Percentiles rank a stretch among this genome's conserved stretches.
These are phyloP conservation scores for Pseudogymnoascus sp. DNA, from an alignment of 2,329 filamentous ascomycete genomes.

Conservation along the genomic window DNA sequence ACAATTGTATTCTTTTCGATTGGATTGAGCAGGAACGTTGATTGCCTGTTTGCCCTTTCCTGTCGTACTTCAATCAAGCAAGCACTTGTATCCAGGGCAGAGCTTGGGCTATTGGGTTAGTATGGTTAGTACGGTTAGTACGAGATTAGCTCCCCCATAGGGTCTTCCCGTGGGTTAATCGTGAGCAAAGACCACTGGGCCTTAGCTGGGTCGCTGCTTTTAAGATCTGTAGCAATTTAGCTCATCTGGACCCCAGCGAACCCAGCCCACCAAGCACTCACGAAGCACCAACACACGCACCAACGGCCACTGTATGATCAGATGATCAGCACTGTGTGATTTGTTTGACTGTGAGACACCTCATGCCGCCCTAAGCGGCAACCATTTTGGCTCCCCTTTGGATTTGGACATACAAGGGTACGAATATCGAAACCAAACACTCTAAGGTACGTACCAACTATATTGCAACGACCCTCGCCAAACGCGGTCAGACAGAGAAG, in stretches of 20 bases:
- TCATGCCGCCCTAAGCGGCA: not conserved
- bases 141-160: not conserved
- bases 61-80: not conserved
- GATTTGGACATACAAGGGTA: not conserved
- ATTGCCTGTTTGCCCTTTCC: not conserved
- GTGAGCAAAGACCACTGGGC: conserved; percentile 1
- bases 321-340: not conserved
- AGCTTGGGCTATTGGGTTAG: not conserved
- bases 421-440: not conserved
- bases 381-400: not conserved
- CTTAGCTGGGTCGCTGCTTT: not conserved
- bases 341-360: not conserved
- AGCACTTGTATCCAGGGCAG: conserved; percentile 3
- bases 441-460: conserved; percentile 3
- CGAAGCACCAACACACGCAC: not conserved
- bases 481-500: not conserved
- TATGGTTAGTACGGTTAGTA: not conserved
- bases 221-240: not conserved
- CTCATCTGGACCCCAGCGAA: not conserved
- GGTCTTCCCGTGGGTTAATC: conserved; percentile 3
- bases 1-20: not conserved
- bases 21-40: not conserved
- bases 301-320: not conserved
- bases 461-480: conserved; percentile 1
- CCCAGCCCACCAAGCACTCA: not conserved